Percentiles rank a stretch among this genome's conserved stretches.
These are phyloP conservation scores for Teunomyces cretensis DNA, from an alignment of 805 yeast species.

Conservation along the genomic window DNA sequence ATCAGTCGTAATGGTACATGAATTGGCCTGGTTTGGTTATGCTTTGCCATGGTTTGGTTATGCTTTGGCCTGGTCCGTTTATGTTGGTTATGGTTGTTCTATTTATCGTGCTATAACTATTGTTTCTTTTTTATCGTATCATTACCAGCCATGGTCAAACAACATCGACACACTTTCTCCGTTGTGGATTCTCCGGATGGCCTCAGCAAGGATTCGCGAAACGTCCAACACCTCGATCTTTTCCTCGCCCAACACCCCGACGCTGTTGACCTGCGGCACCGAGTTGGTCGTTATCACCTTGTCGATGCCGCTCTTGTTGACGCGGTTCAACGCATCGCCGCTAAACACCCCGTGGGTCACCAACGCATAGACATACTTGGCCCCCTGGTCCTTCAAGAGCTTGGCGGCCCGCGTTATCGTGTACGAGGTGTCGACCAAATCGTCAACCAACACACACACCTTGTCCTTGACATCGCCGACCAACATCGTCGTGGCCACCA, in stretches of 20 bases:
- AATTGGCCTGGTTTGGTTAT: no score
- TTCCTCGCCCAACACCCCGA: slow-evolving; percentile 45
- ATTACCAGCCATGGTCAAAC: slow-evolving; percentile 76
- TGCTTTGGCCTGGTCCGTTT: no score
- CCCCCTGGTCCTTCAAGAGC: slow-evolving; percentile 90
- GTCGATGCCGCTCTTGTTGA: slow-evolving; percentile 70
- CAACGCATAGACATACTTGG: slow-evolving; percentile 78
- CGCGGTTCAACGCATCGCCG: slow-evolving; percentile 82
- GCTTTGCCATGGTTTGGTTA: no score
- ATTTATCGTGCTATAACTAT: no score
- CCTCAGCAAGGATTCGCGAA: slow-evolving; percentile 85
- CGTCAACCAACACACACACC: slow-evolving; percentile 90
- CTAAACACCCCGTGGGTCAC: slow-evolving; percentile 92
- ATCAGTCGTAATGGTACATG: no score
- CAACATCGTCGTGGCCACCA: slow-evolving; percentile 84
- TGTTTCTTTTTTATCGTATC: no score
- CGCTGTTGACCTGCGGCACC: slow-evolving; percentile 75
- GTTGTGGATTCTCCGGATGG: slow-evolving; percentile 92
- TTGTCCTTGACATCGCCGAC: slow-evolving; percentile 92
- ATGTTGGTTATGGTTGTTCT: background rate
- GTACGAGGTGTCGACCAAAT: slow-evolving; percentile 88
- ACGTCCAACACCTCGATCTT: slow-evolving; percentile 83
- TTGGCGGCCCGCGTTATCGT: slow-evolving; percentile 93
- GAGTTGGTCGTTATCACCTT: slow-evolving; percentile 86
- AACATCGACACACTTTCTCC: slow-evolving; percentile 95